Conservation (phyloP, 805 yeast species). For the Saccharomyces cerevisiae region DNA sequence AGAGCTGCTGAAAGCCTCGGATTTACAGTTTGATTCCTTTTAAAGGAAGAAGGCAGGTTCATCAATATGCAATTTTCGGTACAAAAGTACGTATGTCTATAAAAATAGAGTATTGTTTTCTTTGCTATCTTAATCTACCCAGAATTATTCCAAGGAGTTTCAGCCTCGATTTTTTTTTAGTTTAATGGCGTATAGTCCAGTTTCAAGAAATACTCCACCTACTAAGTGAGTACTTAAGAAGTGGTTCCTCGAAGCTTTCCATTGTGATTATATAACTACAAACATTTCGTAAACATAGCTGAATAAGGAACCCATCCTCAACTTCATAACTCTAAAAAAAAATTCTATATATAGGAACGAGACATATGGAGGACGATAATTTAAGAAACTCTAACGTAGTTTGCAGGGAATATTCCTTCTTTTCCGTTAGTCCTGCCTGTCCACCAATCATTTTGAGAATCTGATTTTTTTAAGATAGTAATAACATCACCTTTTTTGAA, state of each 20-base stretch:
- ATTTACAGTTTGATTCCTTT: constrained; percentile 4
- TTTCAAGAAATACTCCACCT: neutral
- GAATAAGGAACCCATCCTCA: neutral
- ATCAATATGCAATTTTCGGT: neutral
- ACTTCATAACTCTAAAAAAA: neutral
- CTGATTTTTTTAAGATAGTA: constrained; percentile 74
- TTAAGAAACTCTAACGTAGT: constrained; percentile 69
- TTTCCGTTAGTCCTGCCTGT: constrained; percentile 78
- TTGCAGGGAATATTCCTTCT: constrained; percentile 95
- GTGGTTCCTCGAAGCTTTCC: neutral
- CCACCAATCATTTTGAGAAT: constrained; percentile 97
- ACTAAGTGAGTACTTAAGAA: neutral
- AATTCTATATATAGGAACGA: neutral
- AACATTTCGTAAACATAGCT: neutral
- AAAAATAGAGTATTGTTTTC: neutral
- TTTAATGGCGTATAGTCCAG: neutral
- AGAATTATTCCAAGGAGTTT: neutral
- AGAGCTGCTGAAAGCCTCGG: constrained; percentile 23
- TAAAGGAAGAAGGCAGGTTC: neutral
- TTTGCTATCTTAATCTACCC: neutral
- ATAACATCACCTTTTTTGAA: constrained; percentile 93
- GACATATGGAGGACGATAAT: neutral
- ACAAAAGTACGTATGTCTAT: neutral
- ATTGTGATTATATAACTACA: neutral
- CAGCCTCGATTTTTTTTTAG: no score